Evolutionary conservation across 2,329 filamentous ascomycete genomes (phyloP).

Genomic region (Anthostomella pinea): DNA sequence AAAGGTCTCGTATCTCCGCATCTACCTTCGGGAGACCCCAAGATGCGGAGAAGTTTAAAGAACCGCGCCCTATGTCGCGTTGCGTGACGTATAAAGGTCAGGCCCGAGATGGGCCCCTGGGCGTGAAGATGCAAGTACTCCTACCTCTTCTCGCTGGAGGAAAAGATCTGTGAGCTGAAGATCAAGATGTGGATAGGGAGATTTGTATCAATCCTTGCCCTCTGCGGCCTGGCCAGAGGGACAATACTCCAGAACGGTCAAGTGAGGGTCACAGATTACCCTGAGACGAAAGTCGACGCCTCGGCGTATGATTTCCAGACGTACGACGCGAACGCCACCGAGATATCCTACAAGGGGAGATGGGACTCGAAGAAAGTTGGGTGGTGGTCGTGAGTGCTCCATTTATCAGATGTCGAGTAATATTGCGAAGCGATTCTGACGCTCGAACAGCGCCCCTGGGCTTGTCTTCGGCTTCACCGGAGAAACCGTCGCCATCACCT

Average conservation of each 20-base stretch:
- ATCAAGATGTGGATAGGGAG: conserved; percentile 15
- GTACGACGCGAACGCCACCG: conserved; percentile 49
- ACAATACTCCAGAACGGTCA: conserved; percentile 43
- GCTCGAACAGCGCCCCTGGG: conserved; percentile 43
- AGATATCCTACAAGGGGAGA: conserved; percentile 60
- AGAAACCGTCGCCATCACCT: conserved; percentile 49
- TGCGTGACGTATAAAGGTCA: too few species aligned
- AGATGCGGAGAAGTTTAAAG: too few species aligned
- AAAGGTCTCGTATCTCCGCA: too few species aligned
- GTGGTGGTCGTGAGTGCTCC: conserved; percentile 53
- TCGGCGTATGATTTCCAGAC: conserved; percentile 36
- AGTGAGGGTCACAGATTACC: conserved; percentile 38
- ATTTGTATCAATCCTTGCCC: conserved; percentile 10
- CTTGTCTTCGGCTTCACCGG: conserved; percentile 56
- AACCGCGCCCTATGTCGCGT: too few species aligned
- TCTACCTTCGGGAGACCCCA: too few species aligned
- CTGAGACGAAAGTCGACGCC: conserved; percentile 37
- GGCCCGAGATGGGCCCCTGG: too few species aligned
- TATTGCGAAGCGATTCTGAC: conserved; percentile 3
- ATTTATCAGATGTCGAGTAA: not conserved
- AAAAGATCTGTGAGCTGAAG: not conserved
- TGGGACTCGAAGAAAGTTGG: conserved; percentile 61
- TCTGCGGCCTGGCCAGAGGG: conserved; percentile 16
- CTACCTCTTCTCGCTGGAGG: too few species aligned
- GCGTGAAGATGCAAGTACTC: too few species aligned